These are phyloP conservation scores for Colletotrichum sp. DNA, from an alignment of 2,329 filamentous ascomycete species.

Conservation along the genomic window DNA sequence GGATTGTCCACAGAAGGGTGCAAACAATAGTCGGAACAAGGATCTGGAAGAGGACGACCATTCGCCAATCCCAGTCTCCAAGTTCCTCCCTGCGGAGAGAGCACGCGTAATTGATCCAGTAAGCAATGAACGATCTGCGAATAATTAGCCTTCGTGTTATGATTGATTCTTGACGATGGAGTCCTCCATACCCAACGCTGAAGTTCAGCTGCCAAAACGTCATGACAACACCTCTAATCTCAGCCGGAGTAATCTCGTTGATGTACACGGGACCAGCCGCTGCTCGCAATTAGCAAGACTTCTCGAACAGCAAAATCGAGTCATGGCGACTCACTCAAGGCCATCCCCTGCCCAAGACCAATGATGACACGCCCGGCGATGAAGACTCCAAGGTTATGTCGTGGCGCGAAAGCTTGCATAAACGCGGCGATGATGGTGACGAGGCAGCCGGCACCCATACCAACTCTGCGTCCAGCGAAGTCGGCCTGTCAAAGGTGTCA, in stretches of 20 bases:
- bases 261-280: slow-evolving; percentile 75
- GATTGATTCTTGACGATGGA: accelerated
- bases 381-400: slow-evolving; percentile 63
- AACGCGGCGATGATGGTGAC: slow-evolving; percentile 69
- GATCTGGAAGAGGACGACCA: slow-evolving; percentile 76
- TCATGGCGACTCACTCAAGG: slow-evolving; percentile 53
- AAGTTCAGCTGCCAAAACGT: slow-evolving; percentile 75
- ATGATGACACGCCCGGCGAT: slow-evolving; percentile 69
- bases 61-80: slow-evolving; percentile 75
- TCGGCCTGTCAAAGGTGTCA: slow-evolving; percentile 45
- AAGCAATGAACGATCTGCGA: slow-evolving; percentile 61
- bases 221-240: slow-evolving; percentile 72
- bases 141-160: not conserved
- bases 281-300: slow-evolving; percentile 25
- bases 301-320: not conserved
- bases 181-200: slow-evolving; percentile 53
- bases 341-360: slow-evolving; percentile 69
- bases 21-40: slow-evolving; percentile 68
- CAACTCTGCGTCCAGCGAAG: slow-evolving; percentile 60
- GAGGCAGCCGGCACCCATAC: slow-evolving; percentile 65
- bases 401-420: slow-evolving; percentile 66
- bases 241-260: slow-evolving; percentile 67
- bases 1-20: slow-evolving; percentile 65
- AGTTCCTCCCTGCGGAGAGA: slow-evolving; percentile 57
- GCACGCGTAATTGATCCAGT: slow-evolving; percentile 61